Base-by-base conservation (phyloP, 768 basidiomycete species). In the Russula lepida region DNA sequence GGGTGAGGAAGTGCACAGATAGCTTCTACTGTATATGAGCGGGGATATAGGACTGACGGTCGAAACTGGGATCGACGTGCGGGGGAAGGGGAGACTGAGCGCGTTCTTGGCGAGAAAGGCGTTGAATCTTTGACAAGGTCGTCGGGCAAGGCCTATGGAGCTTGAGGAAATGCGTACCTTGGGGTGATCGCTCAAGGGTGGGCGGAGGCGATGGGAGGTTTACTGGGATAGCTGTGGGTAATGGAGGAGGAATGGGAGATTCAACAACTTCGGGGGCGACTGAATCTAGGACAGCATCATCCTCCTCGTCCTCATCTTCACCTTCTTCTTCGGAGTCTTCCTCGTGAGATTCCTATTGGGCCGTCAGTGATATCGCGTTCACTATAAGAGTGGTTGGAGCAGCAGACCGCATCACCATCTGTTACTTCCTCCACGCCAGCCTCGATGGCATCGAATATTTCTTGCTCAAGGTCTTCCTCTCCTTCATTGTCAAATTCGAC, bases 1-100 rank as follows among this genome's bases (percentile, higher is more conserved):
- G 92, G 92, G 65, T 95, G 89, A 1, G 95, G 91, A 58, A 98
- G 83, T 21, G 92, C 92, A 64, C 89, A 92, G 62, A 95, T 84
- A 19, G 94, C 93, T 74, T 95, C 94, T 6, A 97, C 86, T 7
- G 87, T 86, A 70, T 86, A 92, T 0, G 89, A 80, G 32, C 84
- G 79, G n/a, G 82, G 83, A 17, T 69, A 67, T 13, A 41, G 66
- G 60, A 68, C 69, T 66, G 47, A 68, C 61, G 67, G 71, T 59
- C 64, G 73, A 67, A 87, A 65, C 9, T 69, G 69, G 35, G 74
- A 76, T 68, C 77, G 82, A 32, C 86, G 84, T 28, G 77, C 65
- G 48, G 76, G 76, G 13, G 84, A 81, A 8, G 80, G 85, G 33
- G 64, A 65, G 11, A 54, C 49, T 2, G 83, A 87, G 53, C 78